These are phyloP conservation scores for Musa acuminata DNA, from an alignment of 176 grass and related monocot genomes.

Conservation along the genomic window DNA sequence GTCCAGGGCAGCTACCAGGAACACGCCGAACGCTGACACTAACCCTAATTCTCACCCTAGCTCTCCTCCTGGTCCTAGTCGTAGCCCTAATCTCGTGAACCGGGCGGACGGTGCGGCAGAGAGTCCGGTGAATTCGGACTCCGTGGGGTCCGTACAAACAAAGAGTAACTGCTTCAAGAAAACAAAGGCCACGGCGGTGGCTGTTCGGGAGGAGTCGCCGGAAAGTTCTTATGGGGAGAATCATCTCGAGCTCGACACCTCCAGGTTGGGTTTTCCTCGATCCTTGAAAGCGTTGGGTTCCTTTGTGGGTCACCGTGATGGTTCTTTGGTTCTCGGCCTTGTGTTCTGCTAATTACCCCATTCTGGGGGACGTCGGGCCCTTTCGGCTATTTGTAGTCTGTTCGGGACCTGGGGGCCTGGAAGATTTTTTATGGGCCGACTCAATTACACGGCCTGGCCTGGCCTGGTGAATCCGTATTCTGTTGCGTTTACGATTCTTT, in stretches of 20 bases:
- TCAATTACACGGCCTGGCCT: too few species aligned
- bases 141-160: not conserved
- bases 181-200: too few species aligned
- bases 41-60: not conserved
- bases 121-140: not conserved
- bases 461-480: too few species aligned
- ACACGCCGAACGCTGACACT: not conserved
- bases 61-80: not conserved
- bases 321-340: not conserved
- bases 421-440: too few species aligned
- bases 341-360: not conserved
- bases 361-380: not conserved
- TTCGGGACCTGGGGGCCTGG: too few species aligned
- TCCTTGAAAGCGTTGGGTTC: not conserved
- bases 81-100: not conserved
- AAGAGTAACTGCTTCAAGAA: not conserved
- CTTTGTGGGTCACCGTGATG: not conserved
- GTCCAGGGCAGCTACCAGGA: conserved; percentile 1
- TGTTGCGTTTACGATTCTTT: too few species aligned
- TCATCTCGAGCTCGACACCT: not conserved
- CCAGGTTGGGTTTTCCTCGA: conserved; percentile 5
- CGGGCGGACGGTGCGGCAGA: not conserved
- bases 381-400: not conserved
- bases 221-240: conserved; percentile 13
- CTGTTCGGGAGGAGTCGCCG: not conserved